Base-by-base conservation (phyloP, 2,329 filamentous ascomycete species). In the Xylariomycetidae sp. region DNA sequence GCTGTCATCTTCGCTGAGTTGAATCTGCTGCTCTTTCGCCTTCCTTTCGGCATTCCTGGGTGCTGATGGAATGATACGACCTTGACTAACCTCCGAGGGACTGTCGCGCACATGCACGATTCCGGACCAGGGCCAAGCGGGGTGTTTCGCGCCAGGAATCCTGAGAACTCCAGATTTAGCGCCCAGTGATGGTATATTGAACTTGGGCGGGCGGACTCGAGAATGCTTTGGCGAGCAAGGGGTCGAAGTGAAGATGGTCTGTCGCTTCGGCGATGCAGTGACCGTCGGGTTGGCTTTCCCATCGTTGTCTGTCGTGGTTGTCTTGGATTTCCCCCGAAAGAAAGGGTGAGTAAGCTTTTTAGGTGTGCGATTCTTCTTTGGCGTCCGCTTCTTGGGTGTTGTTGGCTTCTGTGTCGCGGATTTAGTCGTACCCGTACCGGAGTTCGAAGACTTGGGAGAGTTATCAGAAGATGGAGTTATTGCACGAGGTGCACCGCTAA, bases 101-200 rank as follows among this genome's bases (percentile, higher is more conserved):
- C 46, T 46, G 17, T 72, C 78, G 34, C 79, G 72, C 25, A 88
- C 60, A 54, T 87, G 83, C 1, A 68, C 60, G 52, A 76, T 76
- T 6, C 67, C 81, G 42, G 70, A 68, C 30, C 74, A 71, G 23
- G 85, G 85, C 81, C 85, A 92, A n/a, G 76, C 66, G 4, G 85
- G 74, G 34, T 84, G 68, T 41, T 67, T 63, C 7, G 79, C 68
- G 3, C 82, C 84, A 0, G 79, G 76, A n/a, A 82, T 67, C 48
- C 76, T 85, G 4, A 76, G 49, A 0, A 62, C 64, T 3, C 56
- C 48, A 4, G 64, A 62, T 34, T 59, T 68, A 17, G 56, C 48
- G 3, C 71, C 67, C 38, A 72, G 68, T 10, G 62, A 58, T 0
- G 65, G 60, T 12, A 60, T 37, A 14, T 57, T 59, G 10, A 48